Base-by-base conservation (phyloP, 2,329 filamentous ascomycete genomes). In the Aurifilum marmelostoma region DNA sequence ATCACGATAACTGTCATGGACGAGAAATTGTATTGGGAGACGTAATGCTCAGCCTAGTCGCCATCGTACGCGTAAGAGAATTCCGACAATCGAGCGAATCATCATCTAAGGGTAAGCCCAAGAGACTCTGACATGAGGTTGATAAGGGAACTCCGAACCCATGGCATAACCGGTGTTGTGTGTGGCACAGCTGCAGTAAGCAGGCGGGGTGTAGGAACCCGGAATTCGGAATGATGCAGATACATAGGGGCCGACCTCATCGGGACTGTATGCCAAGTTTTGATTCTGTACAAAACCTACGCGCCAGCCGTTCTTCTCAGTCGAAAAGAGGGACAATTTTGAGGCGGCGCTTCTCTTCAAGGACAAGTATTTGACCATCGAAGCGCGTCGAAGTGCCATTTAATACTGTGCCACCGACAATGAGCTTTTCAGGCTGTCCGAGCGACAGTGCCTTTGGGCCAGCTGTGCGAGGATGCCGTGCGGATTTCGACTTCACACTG, bases 401-500 rank as follows among this genome's bases (percentile, higher is more conserved):
- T 18, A 14, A 18, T 32, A 16, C 32, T 14, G 1, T n/a, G 34
- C 16, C 32, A 43, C 16, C n/a, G 12, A 62, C 43, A 27, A 68
- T 34, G 69, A 66, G 47, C 24, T 65, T 65, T 16, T 39, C n/a
- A 2, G 52, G 32, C n/a, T 65, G 63, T 32, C 50, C 50, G 34
- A 39, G 37, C 52, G 63, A 65, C 47, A 56, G 37, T 65, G 50
- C 63, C 21, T 65, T 65, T 54, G 63, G 63, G 34, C 63, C 63
- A 56, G 52, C 34, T 1, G 63, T 65, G 5, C 63, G 27, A 65
- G 63, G 63, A 32, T 65, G 63, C 67, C 81, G 83, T 12, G 79
- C 76, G 64, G 80, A 83, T 68, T 86, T 86, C 67, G 84, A 85
- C 73, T 85, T 85, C 68, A 86, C 84, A 0, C 75, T 85, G 63